Evolutionary conservation across 2,329 filamentous ascomycete species (phyloP), one percentile per base, ranked within the genome.

Genomic region (Aspergillus piperis): DNA sequence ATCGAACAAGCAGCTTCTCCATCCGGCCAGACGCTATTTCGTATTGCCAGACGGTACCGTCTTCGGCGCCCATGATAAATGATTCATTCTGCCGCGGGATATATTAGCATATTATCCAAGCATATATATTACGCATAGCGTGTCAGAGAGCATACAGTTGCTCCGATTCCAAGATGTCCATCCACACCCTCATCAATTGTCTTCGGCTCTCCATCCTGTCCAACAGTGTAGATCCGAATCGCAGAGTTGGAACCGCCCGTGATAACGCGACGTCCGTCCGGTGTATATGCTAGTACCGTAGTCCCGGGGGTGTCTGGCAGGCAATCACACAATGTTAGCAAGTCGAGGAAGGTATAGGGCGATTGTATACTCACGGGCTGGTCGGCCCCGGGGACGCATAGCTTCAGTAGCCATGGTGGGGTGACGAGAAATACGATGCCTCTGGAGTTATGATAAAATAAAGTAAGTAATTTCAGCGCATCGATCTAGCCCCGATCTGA

Each of bases 41-140:
- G 80, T 96, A 99, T 69, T 92, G 87, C 81, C 90, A 96, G 70
- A 99, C 92, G n/a, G 90, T 95, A 71, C 96, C 95, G 78, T 98
- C 93, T 76, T 99, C 94, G 19, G 91, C 91, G 27, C 92, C 95
- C 63, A 92, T 88, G 48, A 98, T 86, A 73, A 97, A 96, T 75
- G 90, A 92, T 62, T 90, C 86, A 71, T 94, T 86, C 86, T 88
- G 32, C 13, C 32, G 3, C 30, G 64, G 15, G 30, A 30, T 42
- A 3, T 39, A 25, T 59, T 13, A 63, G 61, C 44, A 11, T 32
- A 6, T 21, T 1, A 17, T 4, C 13, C 13, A 6, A 36, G 19
- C 7, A 19, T 36, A 15, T 5, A 6, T 6, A 1, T 13, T 42
- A 27, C 42, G 32, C 25, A 13, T 42, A 13, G 5, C 3, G 5